Evolutionary conservation across 768 basidiomycete genomes (phyloP).

Genomic region (Mycena alexandri): DNA sequence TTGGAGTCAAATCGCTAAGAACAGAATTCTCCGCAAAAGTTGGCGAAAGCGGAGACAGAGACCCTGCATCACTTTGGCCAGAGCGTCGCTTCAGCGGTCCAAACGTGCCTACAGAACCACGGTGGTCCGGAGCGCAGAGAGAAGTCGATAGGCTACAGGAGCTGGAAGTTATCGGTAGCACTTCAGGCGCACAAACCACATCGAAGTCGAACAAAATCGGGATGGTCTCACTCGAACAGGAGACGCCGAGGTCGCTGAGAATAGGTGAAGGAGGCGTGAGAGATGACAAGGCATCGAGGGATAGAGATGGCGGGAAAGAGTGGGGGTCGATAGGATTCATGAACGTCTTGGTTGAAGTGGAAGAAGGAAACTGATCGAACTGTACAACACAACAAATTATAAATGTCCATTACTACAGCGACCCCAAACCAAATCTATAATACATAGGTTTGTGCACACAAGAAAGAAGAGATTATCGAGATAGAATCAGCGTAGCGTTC

Average conservation of each 20-base stretch:
- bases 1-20: background rate
- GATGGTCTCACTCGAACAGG: slow-evolving; percentile 53
- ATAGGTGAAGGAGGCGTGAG: slow-evolving; percentile 62
- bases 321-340: too few relatives aligned
- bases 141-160: slow-evolving; percentile 16
- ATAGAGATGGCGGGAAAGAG: slow-evolving; percentile 53
- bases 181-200: slow-evolving; percentile 1
- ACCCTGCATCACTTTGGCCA: slow-evolving; percentile 13
- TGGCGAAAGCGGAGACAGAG: slow-evolving; percentile 25
- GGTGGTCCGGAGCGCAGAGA: slow-evolving; percentile 6
- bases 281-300: slow-evolving; percentile 53
- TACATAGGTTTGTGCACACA: background rate
- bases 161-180: background rate
- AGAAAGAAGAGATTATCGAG: slow-evolving; percentile 13
- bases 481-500: slow-evolving; percentile 32
- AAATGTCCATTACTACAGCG: slow-evolving; percentile 2
- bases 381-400: slow-evolving; percentile 29
- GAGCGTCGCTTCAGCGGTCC: slow-evolving; percentile 39
- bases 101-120: slow-evolving; percentile 45
- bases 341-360: slow-evolving; percentile 9
- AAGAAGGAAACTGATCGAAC: slow-evolving; percentile 31
- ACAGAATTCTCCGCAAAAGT: slow-evolving; percentile 4
- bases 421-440: background rate
- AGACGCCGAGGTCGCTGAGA: slow-evolving; percentile 53
- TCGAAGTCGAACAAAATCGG: slow-evolving; percentile 60